Conservation (phyloP, 2,329 filamentous ascomycete genomes). For the Aspergillus quadrilineatus region DNA sequence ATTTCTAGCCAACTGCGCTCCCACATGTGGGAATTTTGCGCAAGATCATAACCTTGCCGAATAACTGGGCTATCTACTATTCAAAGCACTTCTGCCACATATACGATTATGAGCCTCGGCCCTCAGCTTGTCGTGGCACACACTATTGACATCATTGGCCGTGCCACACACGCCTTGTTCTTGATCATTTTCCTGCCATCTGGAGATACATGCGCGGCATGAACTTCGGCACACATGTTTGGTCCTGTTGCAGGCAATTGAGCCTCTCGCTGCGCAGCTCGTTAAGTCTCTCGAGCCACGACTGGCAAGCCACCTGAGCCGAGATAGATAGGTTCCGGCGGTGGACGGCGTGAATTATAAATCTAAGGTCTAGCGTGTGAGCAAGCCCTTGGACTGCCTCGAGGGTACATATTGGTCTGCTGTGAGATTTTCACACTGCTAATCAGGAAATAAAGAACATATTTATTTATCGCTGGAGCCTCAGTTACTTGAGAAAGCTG, state of each 20-base stretch:
- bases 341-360: too few species aligned
- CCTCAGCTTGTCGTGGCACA: slow-evolving; percentile 4
- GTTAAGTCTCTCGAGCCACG: neutral
- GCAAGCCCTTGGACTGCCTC: too few species aligned
- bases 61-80: neutral
- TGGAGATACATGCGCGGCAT: neutral
- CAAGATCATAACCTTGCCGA: neutral
- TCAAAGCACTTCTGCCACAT: neutral
- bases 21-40: neutral
- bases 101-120: neutral
- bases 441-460: too few species aligned
- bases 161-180: neutral
- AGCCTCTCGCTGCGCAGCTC: neutral
- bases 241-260: neutral
- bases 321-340: neutral
- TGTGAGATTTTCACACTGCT: too few species aligned
- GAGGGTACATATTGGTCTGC: too few species aligned
- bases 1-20: neutral
- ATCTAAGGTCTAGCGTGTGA: too few species aligned
- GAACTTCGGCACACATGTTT: neutral
- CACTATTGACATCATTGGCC: neutral
- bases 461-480: too few species aligned
- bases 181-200: neutral
- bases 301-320: neutral
- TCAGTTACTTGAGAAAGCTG: too few species aligned